Conservation (phyloP, 1,139 yeast species). For the Taiozyma sp. region DNA sequence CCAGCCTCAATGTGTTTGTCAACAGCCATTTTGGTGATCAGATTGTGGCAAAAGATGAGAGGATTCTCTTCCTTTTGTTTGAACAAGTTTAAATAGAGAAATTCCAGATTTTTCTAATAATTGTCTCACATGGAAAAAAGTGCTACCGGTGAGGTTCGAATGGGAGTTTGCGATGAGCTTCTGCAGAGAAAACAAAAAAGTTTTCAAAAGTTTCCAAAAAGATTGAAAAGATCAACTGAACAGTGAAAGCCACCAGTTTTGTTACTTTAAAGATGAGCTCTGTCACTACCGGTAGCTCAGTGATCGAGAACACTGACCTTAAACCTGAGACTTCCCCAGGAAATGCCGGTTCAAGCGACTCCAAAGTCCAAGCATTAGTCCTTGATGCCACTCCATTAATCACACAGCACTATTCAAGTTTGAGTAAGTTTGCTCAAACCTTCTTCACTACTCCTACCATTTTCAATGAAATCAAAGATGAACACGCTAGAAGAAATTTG, state of each 20-base stretch:
- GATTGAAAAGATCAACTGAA: background rate
- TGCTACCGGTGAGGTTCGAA: background rate
- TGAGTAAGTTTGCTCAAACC: constrained; percentile 61
- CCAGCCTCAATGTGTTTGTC: constrained; percentile 14
- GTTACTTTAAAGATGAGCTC: background rate
- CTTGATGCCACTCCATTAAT: constrained; percentile 95
- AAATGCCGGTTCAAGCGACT: constrained; percentile 1
- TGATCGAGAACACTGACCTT: background rate
- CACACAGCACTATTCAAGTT: constrained; percentile 74
- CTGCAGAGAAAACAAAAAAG: background rate
- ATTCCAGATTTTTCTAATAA: background rate
- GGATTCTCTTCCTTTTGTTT: no score
- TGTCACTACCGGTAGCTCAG: background rate
- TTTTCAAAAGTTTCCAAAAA: background rate
- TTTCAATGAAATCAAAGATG: constrained; percentile 80
- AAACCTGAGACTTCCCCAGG: background rate
- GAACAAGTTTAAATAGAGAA: no score
- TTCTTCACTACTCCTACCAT: constrained; percentile 94
- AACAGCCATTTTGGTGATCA: constrained; percentile 11
- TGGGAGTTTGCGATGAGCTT: background rate
- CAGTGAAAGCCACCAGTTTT: background rate
- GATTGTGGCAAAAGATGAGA: no score
- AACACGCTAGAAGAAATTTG: constrained; percentile 72
- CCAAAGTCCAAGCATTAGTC: constrained; percentile 52
- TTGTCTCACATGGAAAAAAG: background rate